Conservation (phyloP, 108 stramenopile genomes). For the Licmophora abbreviata region DNA sequence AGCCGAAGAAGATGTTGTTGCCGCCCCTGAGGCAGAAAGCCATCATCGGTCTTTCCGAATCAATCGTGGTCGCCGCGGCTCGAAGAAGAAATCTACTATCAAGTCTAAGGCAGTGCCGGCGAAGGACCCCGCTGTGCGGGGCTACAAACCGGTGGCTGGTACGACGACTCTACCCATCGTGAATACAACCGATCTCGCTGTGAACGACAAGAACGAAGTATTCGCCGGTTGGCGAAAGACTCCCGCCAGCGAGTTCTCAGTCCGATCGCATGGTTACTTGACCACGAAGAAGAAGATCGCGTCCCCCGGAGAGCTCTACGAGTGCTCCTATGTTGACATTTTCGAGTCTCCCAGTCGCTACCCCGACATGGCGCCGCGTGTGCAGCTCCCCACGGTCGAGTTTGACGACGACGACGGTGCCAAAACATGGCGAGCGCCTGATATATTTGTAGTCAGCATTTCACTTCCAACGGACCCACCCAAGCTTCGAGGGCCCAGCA, state of each 20-base stretch:
- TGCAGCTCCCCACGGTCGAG: conserved; percentile 40
- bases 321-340: conserved; percentile 55
- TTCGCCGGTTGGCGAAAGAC: conserved; percentile 53
- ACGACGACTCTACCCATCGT: conserved; percentile 48
- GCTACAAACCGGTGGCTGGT: conserved; percentile 45
- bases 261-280: conserved; percentile 65
- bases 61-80: neutral
- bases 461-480: conserved; percentile 80
- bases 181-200: conserved; percentile 39
- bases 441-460: conserved; percentile 58
- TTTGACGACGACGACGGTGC: conserved; percentile 21
- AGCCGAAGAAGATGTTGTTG: too few species aligned
- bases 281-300: conserved; percentile 68
- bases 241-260: conserved; percentile 27
- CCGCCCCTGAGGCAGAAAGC: too few species aligned
- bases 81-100: neutral
- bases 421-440: conserved; percentile 75
- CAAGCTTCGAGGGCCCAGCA: conserved; percentile 27
- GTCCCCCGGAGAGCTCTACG: conserved; percentile 63
- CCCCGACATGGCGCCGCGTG: conserved; percentile 57
- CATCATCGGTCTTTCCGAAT: too few species aligned
- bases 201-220: conserved; percentile 35
- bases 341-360: conserved; percentile 52
- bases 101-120: neutral
- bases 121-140: neutral